Evolutionary conservation across 495 filamentous ascomycete species (phyloP), one percentile per base, ranked within the genome.

Genomic region (Jackrogersella minutella): DNA sequence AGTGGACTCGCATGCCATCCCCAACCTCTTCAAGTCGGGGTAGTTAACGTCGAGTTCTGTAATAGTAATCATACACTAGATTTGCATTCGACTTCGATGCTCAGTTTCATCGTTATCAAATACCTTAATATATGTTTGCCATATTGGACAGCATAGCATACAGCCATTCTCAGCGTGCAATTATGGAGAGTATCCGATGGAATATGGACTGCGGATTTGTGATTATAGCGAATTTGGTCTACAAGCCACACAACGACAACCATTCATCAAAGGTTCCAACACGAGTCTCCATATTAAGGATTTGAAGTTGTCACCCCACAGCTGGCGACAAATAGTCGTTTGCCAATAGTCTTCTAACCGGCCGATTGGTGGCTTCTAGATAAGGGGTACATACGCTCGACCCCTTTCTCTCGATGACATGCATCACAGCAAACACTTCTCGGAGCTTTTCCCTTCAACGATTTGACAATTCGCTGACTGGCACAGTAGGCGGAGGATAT

Each of bases 261-360:
- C 19, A 7, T 49, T 36, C 33, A n/a, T 22, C 46, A 55, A 41
- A 33, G 19, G 33, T 54, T 40, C 39, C 37, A 24, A 22, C 22
- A 43, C 24, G 40, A 19, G 26, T 21, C 33, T 19, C 43, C 36
- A 9, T 61, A 34, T 52, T 44, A 9, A 17, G 31, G 14, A 16
- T n/a, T 13, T 43, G 34, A 36, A 43, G 16, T 16, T 51, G 17
- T 11, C 39, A 63, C 60, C 65, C 56, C 66, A 56, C 66, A 64
- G 33, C 28, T 11, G 37, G 19, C 47, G 11, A 44, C 53, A 40
- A 64, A 37, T 36, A 34, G 55, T 16, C 10, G 14, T 28, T 44
- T 46, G 17, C 41, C 17, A n/a, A 22, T 50, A 16, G 47, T 24
- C 28, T 53, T 30, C 11, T 34, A 14, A 30, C 50, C 40, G 34